Conservation (phyloP, 257 asterid species). For the Nicotiana knightiana region DNA sequence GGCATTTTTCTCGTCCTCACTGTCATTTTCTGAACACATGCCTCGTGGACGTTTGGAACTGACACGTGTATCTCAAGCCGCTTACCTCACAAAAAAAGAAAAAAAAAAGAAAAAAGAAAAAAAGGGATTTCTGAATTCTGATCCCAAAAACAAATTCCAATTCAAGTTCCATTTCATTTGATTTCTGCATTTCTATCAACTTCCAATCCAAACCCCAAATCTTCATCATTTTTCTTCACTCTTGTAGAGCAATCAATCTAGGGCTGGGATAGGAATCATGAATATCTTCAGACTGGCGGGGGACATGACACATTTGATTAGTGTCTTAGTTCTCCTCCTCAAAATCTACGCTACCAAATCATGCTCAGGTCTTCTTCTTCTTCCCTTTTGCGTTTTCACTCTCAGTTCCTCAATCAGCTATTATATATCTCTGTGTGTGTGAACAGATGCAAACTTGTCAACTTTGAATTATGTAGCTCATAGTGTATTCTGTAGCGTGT, state of each 20-base stretch:
- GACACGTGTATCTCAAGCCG: neutral
- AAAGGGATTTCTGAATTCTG: neutral
- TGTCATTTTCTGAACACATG: neutral
- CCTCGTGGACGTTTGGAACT: neutral
- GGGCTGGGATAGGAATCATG: slow-evolving; percentile 30
- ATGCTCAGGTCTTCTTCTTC: slow-evolving; percentile 67
- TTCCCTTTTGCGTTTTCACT: slow-evolving; percentile 3
- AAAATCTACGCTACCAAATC: slow-evolving; percentile 91
- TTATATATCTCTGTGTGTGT: neutral
- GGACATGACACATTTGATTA: slow-evolving; percentile 92
- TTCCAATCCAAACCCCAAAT: neutral
- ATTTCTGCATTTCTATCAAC: neutral
- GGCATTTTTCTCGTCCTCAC: neutral
- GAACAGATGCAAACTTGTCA: neutral
- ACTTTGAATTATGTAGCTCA: neutral
- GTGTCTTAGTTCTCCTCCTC: slow-evolving; percentile 80
- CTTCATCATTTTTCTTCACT: neutral
- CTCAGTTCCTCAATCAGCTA: neutral
- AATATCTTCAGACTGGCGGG: slow-evolving; percentile 85
- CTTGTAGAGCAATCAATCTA: neutral
- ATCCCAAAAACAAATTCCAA: neutral
- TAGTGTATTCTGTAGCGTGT: neutral
- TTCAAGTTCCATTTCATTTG: neutral
- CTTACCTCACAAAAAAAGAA: neutral
- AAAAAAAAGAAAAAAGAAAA: neutral